Conservation (phyloP, 1,284 basidiomycete genomes). For the Mycosarcoma mackinlayi region DNA sequence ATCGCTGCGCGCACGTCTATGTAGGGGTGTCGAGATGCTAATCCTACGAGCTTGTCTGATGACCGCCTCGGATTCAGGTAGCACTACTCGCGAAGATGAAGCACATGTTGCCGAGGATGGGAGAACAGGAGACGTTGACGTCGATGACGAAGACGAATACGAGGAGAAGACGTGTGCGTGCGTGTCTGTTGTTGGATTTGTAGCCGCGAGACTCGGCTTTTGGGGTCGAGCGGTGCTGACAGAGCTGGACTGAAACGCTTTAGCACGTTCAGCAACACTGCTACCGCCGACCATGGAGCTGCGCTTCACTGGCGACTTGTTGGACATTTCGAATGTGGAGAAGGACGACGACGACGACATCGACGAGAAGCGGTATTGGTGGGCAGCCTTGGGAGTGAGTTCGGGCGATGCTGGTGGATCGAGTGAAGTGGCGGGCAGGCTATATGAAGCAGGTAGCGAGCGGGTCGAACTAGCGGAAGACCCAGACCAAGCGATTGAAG, state of each 20-base stretch:
- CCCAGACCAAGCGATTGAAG: not conserved
- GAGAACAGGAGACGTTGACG: not conserved
- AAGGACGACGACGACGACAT: too few species aligned
- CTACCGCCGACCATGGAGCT: slow-evolving; percentile 23
- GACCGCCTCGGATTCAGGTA: slow-evolving; percentile 1
- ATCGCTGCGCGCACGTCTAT: slow-evolving; percentile 42
- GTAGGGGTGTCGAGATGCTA: slow-evolving; percentile 34
- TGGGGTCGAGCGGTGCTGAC: too few species aligned
- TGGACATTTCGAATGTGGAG: too few species aligned
- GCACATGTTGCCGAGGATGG: not conserved
- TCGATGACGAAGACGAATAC: slow-evolving; percentile 2
- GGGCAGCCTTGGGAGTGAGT: slow-evolving; percentile 9
- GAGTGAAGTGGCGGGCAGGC: not conserved
- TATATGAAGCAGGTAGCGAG: slow-evolving; percentile 2
- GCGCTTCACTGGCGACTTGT: slow-evolving; percentile 18
- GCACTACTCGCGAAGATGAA: not conserved
- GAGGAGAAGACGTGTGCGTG: too few species aligned
- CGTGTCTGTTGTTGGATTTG: too few species aligned
- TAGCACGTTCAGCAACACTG: slow-evolving; percentile 38
- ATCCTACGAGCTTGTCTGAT: slow-evolving; percentile 32
- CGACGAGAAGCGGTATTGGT: slow-evolving; percentile 9
- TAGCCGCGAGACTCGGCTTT: too few species aligned
- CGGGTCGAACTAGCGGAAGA: not conserved
- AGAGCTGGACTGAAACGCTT: slow-evolving; percentile 11
- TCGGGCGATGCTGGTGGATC: slow-evolving; percentile 1